These are phyloP conservation scores for Neurospora sp. DNA, from an alignment of 2,329 filamentous ascomycete genomes.

Conservation along the genomic window DNA sequence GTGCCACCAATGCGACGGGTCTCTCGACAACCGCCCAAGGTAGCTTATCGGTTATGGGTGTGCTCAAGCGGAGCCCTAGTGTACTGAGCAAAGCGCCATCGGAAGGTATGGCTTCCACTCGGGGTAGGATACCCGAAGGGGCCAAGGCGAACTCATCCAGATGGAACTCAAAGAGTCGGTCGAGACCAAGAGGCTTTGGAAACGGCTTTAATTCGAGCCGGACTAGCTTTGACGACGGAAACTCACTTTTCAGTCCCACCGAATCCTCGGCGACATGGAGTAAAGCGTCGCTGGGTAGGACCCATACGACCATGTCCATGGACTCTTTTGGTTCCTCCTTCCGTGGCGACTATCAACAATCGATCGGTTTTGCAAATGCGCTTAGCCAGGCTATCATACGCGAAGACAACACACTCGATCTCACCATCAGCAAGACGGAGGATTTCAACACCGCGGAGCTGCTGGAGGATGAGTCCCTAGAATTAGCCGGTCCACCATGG, in stretches of 20 bases:
- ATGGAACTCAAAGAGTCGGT: constrained; percentile 81
- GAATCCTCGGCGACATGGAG: constrained; percentile 90
- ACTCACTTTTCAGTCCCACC: constrained; percentile 80
- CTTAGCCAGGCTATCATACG: constrained; percentile 94
- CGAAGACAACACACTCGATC: constrained; percentile 53
- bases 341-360: constrained; percentile 81
- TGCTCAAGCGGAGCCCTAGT: constrained; percentile 79
- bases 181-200: constrained; percentile 62
- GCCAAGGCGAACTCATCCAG: constrained; percentile 46
- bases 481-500: constrained; percentile 92
- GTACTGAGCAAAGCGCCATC: constrained; percentile 90
- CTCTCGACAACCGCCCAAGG: constrained; percentile 36
- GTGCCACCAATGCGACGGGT: constrained; percentile 37
- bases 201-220: constrained; percentile 83
- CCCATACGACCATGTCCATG: constrained; percentile 82
- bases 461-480: constrained; percentile 85
- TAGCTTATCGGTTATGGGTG: constrained; percentile 62
- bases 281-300: constrained; percentile 83
- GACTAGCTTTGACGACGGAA: constrained; percentile 86
- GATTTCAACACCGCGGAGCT: constrained; percentile 52
- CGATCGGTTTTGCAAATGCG: constrained; percentile 94
- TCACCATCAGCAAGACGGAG: constrained; percentile 45
- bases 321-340: constrained; percentile 76
- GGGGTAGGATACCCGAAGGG: constrained; percentile 59
- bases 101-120: constrained; percentile 58